These are phyloP conservation scores for Nitzschia inconspicua DNA, from an alignment of 108 stramenopile species.

Conservation along the genomic window DNA sequence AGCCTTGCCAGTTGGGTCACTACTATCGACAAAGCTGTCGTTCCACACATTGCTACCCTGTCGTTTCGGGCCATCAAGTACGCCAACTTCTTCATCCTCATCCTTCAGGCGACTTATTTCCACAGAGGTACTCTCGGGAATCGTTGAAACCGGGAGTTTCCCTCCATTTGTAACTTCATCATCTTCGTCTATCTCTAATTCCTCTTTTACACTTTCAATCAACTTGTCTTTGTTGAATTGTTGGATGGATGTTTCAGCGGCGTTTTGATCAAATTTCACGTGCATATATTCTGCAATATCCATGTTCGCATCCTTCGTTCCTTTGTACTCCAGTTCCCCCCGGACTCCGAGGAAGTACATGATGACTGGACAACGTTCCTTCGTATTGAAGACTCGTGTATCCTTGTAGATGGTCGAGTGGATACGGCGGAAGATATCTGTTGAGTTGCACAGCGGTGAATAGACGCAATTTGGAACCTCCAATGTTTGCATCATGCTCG, in stretches of 20 bases:
- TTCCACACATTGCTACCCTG: conserved; percentile 29
- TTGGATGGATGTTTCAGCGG: no score
- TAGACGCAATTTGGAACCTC: conserved; percentile 85
- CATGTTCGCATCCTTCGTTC: conserved; percentile 56
- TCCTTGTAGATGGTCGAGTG: conserved; percentile 72
- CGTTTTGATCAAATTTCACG: conserved; percentile 74
- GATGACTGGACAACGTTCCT: conserved; percentile 92
- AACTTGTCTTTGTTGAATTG: no score
- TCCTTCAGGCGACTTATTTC: no score
- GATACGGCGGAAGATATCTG: conserved; percentile 87
- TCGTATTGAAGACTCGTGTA: conserved; percentile 93
- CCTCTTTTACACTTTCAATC: conserved; percentile 18
- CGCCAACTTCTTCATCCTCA: conserved; percentile 8
- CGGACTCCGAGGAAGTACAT: conserved; percentile 89
- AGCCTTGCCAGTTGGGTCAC: no score
- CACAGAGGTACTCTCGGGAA: no score
- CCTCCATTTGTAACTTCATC: no score
- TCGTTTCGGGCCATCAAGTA: conserved; percentile 7
- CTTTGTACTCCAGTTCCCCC: conserved; percentile 43
- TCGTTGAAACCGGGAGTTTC: no score
- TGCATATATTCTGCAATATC: conserved; percentile 96
- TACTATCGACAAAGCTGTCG: conserved; percentile 24
- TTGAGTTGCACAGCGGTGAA: conserved; percentile 88
- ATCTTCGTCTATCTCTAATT: conserved; percentile 30
- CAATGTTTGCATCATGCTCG: conserved; percentile 57